Conservation (phyloP, 1,284 basidiomycete genomes). For the Trametes pubescens region DNA sequence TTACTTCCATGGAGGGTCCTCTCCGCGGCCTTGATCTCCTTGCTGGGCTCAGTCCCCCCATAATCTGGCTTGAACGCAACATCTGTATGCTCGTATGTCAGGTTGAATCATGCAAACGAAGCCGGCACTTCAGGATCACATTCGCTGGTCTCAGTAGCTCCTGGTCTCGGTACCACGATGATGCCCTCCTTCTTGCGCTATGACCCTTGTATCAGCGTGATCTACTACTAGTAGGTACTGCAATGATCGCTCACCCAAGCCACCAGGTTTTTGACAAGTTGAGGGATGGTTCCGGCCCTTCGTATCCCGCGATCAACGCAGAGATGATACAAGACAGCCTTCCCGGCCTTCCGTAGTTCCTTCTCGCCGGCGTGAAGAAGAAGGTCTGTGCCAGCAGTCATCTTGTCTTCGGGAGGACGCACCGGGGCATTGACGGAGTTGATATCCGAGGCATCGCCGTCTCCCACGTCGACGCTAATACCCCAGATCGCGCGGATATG, state of each 20-base stretch:
- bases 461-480: conserved; percentile 33
- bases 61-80: too few relatives aligned
- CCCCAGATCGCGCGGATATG: conserved; percentile 42
- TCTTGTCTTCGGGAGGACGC: not conserved
- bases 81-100: too few relatives aligned
- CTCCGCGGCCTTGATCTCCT: too few relatives aligned
- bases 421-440: not conserved
- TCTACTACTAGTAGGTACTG: too few relatives aligned
- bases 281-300: not conserved
- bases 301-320: conserved; percentile 12
- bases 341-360: not conserved
- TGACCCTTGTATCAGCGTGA: too few relatives aligned
- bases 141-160: too few relatives aligned
- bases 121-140: not conserved
- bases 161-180: too few relatives aligned
- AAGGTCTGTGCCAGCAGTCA: not conserved
- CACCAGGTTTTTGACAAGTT: not conserved
- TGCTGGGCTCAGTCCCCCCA: too few relatives aligned
- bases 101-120: not conserved
- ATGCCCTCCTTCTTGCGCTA: conserved; percentile 1
- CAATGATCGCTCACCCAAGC: conserved; percentile 19
- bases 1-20: too few relatives aligned
- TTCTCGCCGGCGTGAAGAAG: not conserved
- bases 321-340: conserved; percentile 8
- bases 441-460: conserved; percentile 29